A percentile compares a stretch with the other conserved stretches of the same genome.
Conservation (phyloP, 768 basidiomycete species). For the Mycena metata region DNA sequence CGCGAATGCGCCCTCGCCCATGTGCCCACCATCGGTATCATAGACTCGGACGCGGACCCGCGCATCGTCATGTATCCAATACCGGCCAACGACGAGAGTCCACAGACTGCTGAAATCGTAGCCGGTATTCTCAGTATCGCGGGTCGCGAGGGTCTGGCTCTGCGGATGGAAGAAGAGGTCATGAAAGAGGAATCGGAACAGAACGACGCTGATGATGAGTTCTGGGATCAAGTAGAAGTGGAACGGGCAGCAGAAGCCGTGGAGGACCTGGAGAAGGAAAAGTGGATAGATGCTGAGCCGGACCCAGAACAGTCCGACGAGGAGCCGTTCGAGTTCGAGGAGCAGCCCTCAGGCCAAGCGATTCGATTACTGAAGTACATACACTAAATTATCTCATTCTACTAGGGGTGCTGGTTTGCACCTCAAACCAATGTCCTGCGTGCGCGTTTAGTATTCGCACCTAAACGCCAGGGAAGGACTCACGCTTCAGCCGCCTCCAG, state of each 20-base stretch:
- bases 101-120: slow-evolving; percentile 91
- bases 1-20: slow-evolving; percentile 92
- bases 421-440: slow-evolving; percentile 77
- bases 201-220: slow-evolving; percentile 6
- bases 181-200: slow-evolving; percentile 43
- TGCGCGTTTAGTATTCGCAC: slow-evolving; percentile 35
- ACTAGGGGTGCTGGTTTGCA: slow-evolving; percentile 29
- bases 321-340: background rate
- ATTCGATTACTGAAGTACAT: slow-evolving; percentile 22
- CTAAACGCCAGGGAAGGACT: slow-evolving; percentile 49
- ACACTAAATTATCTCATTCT: slow-evolving; percentile 33
- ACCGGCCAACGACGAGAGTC: slow-evolving; percentile 97
- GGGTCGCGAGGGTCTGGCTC: slow-evolving; percentile 76
- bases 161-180: slow-evolving; percentile 54
- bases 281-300: too few relatives aligned
- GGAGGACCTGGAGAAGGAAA: too few relatives aligned
- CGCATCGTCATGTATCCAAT: slow-evolving; percentile 98
- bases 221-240: slow-evolving; percentile 24
- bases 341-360: slow-evolving; percentile 23
- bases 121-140: slow-evolving; percentile 93
- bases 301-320: background rate
- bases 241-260: background rate
- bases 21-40: slow-evolving; percentile 93
- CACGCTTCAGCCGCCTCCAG: slow-evolving; percentile 91
- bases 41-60: slow-evolving; percentile 97